Conservation (phyloP, 108 stramenopile species). For the Cyclotella kingstonii region DNA sequence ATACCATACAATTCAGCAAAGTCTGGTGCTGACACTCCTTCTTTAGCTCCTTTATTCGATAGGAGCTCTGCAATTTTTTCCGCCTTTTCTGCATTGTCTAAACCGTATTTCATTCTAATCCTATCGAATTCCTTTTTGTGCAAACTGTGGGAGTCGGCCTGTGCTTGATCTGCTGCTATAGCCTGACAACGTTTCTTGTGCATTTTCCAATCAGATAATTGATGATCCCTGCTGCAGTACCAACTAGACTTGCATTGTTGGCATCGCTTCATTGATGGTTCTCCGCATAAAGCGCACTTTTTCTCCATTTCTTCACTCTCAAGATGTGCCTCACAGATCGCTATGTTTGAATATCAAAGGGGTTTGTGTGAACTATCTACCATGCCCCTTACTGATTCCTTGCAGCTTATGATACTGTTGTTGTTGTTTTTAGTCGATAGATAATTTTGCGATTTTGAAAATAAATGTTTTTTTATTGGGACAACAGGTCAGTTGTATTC, state of each 20-base stretch:
- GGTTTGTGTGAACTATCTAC: too few species aligned
- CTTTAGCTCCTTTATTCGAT: constrained; percentile 21
- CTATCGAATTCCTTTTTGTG: constrained; percentile 72
- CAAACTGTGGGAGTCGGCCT: constrained; percentile 55
- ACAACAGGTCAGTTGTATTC: too few species aligned
- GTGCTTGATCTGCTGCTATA: constrained; percentile 42
- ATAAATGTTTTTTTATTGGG: too few species aligned
- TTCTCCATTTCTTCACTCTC: too few species aligned
- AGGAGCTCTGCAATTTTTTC: constrained; percentile 56
- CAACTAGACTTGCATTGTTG: constrained; percentile 44
- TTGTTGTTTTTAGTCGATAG: too few species aligned
- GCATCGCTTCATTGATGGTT: constrained; percentile 47
- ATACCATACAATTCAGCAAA: constrained; percentile 72
- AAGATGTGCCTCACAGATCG: too few species aligned
- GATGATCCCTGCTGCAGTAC: constrained; percentile 45
- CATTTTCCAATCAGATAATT: constrained; percentile 52
- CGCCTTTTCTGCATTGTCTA: constrained; percentile 53
- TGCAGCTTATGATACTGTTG: too few species aligned
- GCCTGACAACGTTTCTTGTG: constrained; percentile 52
- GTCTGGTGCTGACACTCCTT: constrained; percentile 53
- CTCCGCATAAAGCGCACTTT: constrained; percentile 40
- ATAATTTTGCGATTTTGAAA: too few species aligned
- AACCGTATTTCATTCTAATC: constrained; percentile 54
- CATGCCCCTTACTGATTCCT: too few species aligned
- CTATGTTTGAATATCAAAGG: too few species aligned